phyloP scores from a whole-genome alignment of 106 monocot genomes.

The Agapanthus africanus region DNA sequence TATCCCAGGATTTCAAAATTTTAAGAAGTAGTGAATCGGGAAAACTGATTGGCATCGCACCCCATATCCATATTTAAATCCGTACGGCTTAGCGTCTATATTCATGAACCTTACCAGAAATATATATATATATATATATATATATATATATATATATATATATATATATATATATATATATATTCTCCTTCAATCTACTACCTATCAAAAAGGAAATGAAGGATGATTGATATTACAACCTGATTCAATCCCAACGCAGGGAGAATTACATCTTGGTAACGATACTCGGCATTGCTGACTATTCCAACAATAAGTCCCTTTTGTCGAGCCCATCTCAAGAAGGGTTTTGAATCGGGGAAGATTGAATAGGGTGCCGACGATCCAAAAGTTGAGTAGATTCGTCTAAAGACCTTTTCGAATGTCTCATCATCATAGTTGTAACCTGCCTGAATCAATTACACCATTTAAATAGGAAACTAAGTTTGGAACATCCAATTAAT shows the following conservation, averaged over 20 bases:
- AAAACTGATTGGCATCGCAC: no score
- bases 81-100: no score
- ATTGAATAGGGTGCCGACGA: conserved; percentile 84
- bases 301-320: conserved; percentile 69
- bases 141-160: no score
- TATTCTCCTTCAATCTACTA: no score
- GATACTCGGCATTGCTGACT: conserved; percentile 85
- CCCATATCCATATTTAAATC: no score
- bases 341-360: conserved; percentile 79
- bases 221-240: conserved; percentile 41
- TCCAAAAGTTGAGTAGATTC: conserved; percentile 86
- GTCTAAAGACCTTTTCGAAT: conserved; percentile 84
- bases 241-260: conserved; percentile 74
- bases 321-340: conserved; percentile 79
- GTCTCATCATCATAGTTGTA: conserved; percentile 92
- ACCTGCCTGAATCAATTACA: conserved; percentile 58
- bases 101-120: no score
- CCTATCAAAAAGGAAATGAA: no score
- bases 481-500: neutral
- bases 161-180: no score
- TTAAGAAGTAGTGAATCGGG: no score
- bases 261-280: conserved; percentile 91
- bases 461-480: neutral
- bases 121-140: no score
- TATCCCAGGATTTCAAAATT: no score